A percentile compares a stretch with the other conserved stretches of the same genome.
phyloP scores from a whole-genome alignment of 306 rosid genomes.

The Cicer cuneatum region DNA sequence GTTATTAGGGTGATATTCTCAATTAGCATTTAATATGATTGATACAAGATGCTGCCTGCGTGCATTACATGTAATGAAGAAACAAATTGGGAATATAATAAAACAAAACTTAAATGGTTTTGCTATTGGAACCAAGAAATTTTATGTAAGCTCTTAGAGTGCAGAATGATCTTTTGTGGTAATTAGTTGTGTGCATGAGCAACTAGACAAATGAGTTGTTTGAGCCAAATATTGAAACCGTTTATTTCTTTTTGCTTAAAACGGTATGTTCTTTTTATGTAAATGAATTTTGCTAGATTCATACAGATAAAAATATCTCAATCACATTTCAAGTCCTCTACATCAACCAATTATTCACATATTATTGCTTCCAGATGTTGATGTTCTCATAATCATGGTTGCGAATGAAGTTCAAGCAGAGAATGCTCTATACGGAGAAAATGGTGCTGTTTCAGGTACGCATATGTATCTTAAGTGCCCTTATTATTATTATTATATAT shows the following conservation, averaged over 20 bases:
- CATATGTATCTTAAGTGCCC: slow-evolving; percentile 42
- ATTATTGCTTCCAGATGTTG: slow-evolving; percentile 69
- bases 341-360: slow-evolving; percentile 25
- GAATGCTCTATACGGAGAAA: slow-evolving; percentile 76
- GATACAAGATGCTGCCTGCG: slow-evolving; percentile 14
- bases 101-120: background rate
- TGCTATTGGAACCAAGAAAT: slow-evolving; percentile 24
- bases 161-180: slow-evolving; percentile 8
- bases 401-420: slow-evolving; percentile 90
- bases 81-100: background rate
- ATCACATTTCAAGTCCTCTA: slow-evolving; percentile 21
- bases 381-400: slow-evolving; percentile 88
- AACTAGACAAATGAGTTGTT: slow-evolving; percentile 20
- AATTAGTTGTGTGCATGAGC: slow-evolving; percentile 4
- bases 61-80: slow-evolving; percentile 29
- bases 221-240: background rate
- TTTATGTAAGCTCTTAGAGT: slow-evolving; percentile 13
- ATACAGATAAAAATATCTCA: slow-evolving; percentile 25
- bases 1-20: slow-evolving; percentile 32
- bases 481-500: slow-evolving; percentile 16
- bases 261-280: slow-evolving; percentile 13
- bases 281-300: slow-evolving; percentile 31
- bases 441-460: slow-evolving; percentile 88
- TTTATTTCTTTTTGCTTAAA: slow-evolving; percentile 25
- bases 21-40: slow-evolving; percentile 4